These are phyloP conservation scores for Ascochyta clinopodiicola DNA, from an alignment of 2,329 filamentous ascomycete genomes.

Conservation along the genomic window DNA sequence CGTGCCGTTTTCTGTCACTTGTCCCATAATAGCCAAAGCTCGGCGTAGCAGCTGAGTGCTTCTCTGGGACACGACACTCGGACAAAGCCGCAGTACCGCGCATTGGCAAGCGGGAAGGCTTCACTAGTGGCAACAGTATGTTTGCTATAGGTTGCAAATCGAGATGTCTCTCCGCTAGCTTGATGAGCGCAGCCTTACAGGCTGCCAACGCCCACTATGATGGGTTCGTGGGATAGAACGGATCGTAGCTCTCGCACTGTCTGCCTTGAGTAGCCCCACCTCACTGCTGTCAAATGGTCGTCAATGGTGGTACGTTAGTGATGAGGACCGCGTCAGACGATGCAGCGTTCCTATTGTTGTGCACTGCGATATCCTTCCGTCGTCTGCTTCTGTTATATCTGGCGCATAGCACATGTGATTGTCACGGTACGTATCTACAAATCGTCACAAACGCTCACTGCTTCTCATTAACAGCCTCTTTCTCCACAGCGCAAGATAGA, in stretches of 20 bases:
- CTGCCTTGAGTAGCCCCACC: slow-evolving; percentile 18
- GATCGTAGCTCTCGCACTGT: slow-evolving; percentile 7
- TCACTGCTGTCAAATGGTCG: slow-evolving; percentile 20
- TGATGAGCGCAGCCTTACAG: slow-evolving; percentile 21
- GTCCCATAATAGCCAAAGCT: slow-evolving; percentile 24
- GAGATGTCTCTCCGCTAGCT: slow-evolving; percentile 34
- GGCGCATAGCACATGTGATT: slow-evolving; percentile 14
- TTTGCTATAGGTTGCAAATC: slow-evolving; percentile 26
- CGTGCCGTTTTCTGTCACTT: slow-evolving; percentile 49
- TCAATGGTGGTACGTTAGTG: slow-evolving; percentile 32
- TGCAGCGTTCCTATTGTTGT: slow-evolving; percentile 18
- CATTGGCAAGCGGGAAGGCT: slow-evolving; percentile 24
- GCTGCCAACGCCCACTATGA: slow-evolving; percentile 13
- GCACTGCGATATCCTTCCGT: slow-evolving; percentile 26
- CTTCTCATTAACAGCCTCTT: slow-evolving; percentile 3
- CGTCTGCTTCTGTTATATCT: slow-evolving; percentile 11
- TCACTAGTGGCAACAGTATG: slow-evolving; percentile 27
- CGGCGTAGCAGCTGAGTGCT: slow-evolving; percentile 23
- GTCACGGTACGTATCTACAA: slow-evolving; percentile 26
- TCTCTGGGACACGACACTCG: slow-evolving; percentile 20
- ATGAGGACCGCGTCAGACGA: slow-evolving; percentile 25
- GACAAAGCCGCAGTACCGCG: slow-evolving; percentile 19
- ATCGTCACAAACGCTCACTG: slow-evolving; percentile 33
- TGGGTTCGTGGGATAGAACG: slow-evolving; percentile 8
- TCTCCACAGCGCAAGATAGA: not conserved